Evolutionary conservation across 1,139 yeast genomes (phyloP).

Genomic region (Taphrina deformans): DNA sequence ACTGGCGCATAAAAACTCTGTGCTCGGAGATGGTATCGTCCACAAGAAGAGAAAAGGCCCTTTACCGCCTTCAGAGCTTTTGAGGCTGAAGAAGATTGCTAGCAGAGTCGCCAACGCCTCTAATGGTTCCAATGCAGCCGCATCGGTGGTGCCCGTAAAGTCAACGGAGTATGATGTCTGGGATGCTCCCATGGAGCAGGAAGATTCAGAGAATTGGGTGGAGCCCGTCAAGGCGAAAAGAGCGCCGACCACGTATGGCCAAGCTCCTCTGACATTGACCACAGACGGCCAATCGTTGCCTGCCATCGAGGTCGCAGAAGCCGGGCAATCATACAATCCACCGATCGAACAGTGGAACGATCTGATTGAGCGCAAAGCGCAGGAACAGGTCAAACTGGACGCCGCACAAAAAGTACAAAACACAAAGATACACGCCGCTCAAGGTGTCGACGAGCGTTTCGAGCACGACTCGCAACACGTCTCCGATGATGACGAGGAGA

Average conservation of each 20-base stretch:
- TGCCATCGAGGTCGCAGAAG: constrained; percentile 61
- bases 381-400: constrained; percentile 64
- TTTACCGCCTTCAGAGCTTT: constrained; percentile 66
- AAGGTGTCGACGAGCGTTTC: constrained; percentile 48
- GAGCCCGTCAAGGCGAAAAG: constrained; percentile 46
- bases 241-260: constrained; percentile 59
- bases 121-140: constrained; percentile 26
- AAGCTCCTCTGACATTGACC: constrained; percentile 55
- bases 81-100: constrained; percentile 70
- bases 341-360: constrained; percentile 78
- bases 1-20: constrained; percentile 41
- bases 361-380: constrained; percentile 66
- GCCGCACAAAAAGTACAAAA: constrained; percentile 54
- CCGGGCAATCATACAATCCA: constrained; percentile 93
- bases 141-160: constrained; percentile 50
- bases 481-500: constrained; percentile 50
- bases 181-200: constrained; percentile 48
- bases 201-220: constrained; percentile 62
- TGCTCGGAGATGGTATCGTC: constrained; percentile 44
- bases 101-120: constrained; percentile 62
- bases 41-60: constrained; percentile 57
- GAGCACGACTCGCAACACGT: constrained; percentile 51
- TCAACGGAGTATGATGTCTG: constrained; percentile 54
- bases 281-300: constrained; percentile 41
- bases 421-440: constrained; percentile 51